A percentile compares a stretch with the other conserved stretches of the same genome.
phyloP scores from a whole-genome alignment of 805 yeast genomes.

The Wickerhamiella shivajii region DNA sequence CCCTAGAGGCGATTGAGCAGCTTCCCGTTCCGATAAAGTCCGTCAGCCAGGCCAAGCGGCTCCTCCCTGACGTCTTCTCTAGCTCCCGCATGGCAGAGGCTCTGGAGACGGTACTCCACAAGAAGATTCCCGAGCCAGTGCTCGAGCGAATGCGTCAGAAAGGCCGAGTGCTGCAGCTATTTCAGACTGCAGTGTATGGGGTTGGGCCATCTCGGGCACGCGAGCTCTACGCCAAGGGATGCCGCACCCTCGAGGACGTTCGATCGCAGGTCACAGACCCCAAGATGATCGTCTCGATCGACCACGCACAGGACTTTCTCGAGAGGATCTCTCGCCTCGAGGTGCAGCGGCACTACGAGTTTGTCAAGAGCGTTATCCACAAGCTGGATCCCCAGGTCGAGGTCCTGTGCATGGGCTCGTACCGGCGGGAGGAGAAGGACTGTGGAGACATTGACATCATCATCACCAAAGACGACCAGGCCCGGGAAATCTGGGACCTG shows the following conservation, averaged over 20 bases:
- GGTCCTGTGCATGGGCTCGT: constrained; percentile 36
- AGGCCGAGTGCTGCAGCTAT: constrained; percentile 20
- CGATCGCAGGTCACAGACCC: constrained; percentile 21
- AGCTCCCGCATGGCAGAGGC: constrained; percentile 31
- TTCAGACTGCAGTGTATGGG: constrained; percentile 32
- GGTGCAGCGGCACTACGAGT: constrained; percentile 29
- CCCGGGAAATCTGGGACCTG: constrained; percentile 18
- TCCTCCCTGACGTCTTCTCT: constrained; percentile 25
- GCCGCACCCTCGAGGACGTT: constrained; percentile 28
- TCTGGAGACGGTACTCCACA: constrained; percentile 31
- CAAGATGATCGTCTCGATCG: constrained; percentile 29
- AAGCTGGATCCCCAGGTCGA: constrained; percentile 27
- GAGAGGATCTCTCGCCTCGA: constrained; percentile 33
- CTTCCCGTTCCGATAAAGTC: constrained; percentile 23
- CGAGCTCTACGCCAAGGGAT: constrained; percentile 29
- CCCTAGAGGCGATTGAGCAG: constrained; percentile 27
- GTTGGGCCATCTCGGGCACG: constrained; percentile 34
- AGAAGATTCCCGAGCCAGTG: constrained; percentile 16
- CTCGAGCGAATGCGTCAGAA: constrained; percentile 17
- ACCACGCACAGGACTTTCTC: constrained; percentile 35
- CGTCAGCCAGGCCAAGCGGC: constrained; percentile 27
- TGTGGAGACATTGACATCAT: constrained; percentile 44
- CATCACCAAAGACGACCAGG: constrained; percentile 26
- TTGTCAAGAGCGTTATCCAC: constrained; percentile 20
- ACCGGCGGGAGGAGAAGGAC: constrained; percentile 31